Evolutionary conservation across 1,284 basidiomycete genomes (phyloP).

Genomic region (Pseudozyma hubeiensis): DNA sequence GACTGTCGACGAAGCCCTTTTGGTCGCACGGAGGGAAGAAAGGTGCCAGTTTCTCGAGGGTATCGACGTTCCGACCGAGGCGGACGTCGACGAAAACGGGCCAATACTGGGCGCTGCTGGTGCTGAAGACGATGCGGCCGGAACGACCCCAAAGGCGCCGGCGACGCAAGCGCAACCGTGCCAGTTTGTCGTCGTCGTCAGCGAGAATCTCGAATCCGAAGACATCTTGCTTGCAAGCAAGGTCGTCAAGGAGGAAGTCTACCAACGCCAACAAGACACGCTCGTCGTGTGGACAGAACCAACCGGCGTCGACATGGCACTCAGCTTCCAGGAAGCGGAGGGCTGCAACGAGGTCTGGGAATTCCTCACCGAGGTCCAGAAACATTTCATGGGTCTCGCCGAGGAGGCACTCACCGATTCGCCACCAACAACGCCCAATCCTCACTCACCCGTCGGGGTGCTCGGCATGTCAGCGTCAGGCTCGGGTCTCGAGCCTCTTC

Average conservation of each 20-base stretch:
- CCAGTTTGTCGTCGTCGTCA: slow-evolving; percentile 64
- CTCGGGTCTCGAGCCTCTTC: slow-evolving; percentile 43
- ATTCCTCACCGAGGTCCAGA: slow-evolving; percentile 94
- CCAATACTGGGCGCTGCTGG: slow-evolving; percentile 47
- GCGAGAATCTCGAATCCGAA: slow-evolving; percentile 62
- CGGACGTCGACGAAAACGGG: slow-evolving; percentile 27
- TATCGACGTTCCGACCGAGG: slow-evolving; percentile 39
- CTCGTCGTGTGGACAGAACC: slow-evolving; percentile 99
- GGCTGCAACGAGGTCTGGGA: slow-evolving; percentile 98
- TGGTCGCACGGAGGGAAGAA: slow-evolving; percentile 64
- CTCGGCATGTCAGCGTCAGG: slow-evolving; percentile 48
- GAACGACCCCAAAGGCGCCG: slow-evolving; percentile 11
- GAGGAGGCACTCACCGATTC: slow-evolving; percentile 53
- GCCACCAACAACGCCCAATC: slow-evolving; percentile 49
- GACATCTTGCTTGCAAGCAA: slow-evolving; percentile 62
- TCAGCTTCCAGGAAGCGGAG: slow-evolving; percentile 95
- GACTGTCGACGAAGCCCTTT: slow-evolving; percentile 61
- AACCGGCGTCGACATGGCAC: slow-evolving; percentile 90
- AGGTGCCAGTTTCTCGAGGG: slow-evolving; percentile 59
- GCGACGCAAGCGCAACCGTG: slow-evolving; percentile 31
- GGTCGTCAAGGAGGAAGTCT: slow-evolving; percentile 67
- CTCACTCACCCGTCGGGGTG: slow-evolving; percentile 40
- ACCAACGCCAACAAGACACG: slow-evolving; percentile 76
- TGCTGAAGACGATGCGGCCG: slow-evolving; percentile 47
- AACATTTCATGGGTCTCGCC: slow-evolving; percentile 73